These are phyloP conservation scores for Sherardia arvensis DNA, from an alignment of 257 asterid genomes.

Conservation along the genomic window DNA sequence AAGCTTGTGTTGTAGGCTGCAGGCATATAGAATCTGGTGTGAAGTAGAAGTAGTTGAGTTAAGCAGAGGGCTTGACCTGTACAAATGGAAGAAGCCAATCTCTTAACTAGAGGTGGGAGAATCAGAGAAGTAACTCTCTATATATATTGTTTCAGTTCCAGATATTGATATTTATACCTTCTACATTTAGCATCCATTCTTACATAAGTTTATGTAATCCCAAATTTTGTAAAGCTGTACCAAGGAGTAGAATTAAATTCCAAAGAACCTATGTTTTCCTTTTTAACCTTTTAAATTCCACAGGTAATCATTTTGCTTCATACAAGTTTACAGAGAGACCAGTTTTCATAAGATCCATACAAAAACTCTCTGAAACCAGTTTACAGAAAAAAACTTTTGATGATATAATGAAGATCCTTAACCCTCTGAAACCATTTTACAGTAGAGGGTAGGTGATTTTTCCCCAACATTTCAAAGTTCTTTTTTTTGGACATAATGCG, in stretches of 20 bases:
- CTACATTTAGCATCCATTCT: slow-evolving; percentile 11
- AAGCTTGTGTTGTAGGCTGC: slow-evolving; percentile 1
- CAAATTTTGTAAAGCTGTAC: slow-evolving; percentile 12
- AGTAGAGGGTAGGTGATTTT: too few species aligned
- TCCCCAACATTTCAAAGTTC: too few species aligned
- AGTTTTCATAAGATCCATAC: too few species aligned
- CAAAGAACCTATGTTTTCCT: neutral
- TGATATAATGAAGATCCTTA: too few species aligned
- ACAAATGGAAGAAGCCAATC: slow-evolving; percentile 7
- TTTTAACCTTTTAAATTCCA: too few species aligned
- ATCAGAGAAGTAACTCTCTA: neutral
- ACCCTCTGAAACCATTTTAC: too few species aligned
- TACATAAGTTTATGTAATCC: slow-evolving; percentile 8
- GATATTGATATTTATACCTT: slow-evolving; percentile 5
- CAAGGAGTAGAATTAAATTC: neutral
- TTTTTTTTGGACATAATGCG: too few species aligned
- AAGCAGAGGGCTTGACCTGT: slow-evolving; percentile 7
- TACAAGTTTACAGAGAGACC: too few species aligned
- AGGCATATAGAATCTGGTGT: neutral
- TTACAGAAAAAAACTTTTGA: too few species aligned
- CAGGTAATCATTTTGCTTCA: too few species aligned
- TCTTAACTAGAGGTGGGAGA: neutral
- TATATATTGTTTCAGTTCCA: neutral
- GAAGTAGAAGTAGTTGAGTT: neutral
- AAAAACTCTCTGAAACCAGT: too few species aligned